phyloP scores from a whole-genome alignment of 345 rosid genomes.

The Brassica napus region DNA sequence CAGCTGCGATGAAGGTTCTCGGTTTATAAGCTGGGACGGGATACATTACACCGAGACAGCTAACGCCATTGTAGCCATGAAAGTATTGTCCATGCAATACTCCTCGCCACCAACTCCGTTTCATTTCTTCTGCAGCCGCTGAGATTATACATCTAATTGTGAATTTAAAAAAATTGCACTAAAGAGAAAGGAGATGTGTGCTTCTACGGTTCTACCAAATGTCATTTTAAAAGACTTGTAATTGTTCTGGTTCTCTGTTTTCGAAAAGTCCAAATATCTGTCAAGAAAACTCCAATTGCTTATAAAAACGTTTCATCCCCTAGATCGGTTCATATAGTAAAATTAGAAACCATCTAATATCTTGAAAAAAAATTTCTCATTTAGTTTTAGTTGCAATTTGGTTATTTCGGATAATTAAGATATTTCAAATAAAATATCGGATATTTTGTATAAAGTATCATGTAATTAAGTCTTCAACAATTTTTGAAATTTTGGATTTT shows the following conservation, averaged over 20 bases:
- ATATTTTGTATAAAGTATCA: too few relatives aligned
- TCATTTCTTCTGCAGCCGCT: constrained; percentile 54
- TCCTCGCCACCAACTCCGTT: constrained; percentile 56
- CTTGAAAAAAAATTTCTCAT: too few relatives aligned
- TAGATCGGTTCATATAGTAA: too few relatives aligned
- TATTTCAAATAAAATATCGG: too few relatives aligned
- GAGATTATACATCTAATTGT: neutral
- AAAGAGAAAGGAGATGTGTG: neutral
- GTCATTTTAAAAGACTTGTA: neutral
- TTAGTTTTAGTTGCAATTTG: too few relatives aligned
- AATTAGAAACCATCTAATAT: too few relatives aligned
- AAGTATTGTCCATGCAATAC: constrained; percentile 57
- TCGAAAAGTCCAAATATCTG: neutral
- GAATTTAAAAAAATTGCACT: neutral
- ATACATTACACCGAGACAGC: constrained; percentile 83
- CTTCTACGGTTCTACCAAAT: neutral
- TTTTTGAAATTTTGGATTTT: too few relatives aligned
- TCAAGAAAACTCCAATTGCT: neutral
- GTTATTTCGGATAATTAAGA: too few relatives aligned
- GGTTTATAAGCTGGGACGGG: constrained; percentile 71
- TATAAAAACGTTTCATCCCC: too few relatives aligned
- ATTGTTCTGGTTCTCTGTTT: neutral
- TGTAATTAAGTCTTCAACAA: too few relatives aligned
- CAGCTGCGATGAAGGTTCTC: constrained; percentile 53
- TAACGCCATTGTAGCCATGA: constrained; percentile 57